Evolutionary conservation across 1,284 basidiomycete species (phyloP).

Genomic region (Rhodotorula sp.): DNA sequence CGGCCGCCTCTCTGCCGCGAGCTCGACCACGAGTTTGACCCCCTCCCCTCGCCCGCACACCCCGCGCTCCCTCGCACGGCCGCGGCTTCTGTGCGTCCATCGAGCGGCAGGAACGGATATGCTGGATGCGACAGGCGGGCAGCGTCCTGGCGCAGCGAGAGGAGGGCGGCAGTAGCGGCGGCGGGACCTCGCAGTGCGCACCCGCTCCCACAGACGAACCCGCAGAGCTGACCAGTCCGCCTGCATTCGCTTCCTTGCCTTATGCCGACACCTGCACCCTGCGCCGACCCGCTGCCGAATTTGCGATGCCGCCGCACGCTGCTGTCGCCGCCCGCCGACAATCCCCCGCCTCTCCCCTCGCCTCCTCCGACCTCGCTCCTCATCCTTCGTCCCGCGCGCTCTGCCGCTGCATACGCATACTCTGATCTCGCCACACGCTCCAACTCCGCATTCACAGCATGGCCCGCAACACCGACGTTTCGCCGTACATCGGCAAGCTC

Average conservation of each 20-base stretch:
- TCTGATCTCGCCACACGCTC: too few relatives aligned
- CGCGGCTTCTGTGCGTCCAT: background rate
- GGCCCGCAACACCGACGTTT: slow-evolving; percentile 88
- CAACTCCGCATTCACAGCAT: too few relatives aligned
- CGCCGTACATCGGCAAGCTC: slow-evolving; percentile 78
- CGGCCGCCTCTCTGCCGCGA: background rate
- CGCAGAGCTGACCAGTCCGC: background rate
- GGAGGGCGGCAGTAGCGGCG: too few relatives aligned
- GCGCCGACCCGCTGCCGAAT: background rate
- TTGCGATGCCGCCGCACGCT: background rate
- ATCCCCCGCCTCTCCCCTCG: background rate
- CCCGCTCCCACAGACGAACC: background rate
- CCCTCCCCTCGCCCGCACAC: background rate
- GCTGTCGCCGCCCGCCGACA: background rate
- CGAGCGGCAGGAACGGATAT: background rate
- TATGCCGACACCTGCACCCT: background rate
- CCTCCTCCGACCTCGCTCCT: background rate
- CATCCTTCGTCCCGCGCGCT: too few relatives aligned
- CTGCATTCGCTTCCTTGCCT: background rate
- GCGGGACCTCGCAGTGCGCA: background rate
- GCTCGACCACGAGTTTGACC: slow-evolving; percentile 3
- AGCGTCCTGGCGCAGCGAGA: too few relatives aligned
- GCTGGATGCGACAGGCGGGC: background rate
- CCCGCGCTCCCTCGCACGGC: background rate
- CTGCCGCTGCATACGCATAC: too few relatives aligned